Conservation (phyloP, 371 early-diverging fungal species). For the Rhizopus arrhizus region DNA sequence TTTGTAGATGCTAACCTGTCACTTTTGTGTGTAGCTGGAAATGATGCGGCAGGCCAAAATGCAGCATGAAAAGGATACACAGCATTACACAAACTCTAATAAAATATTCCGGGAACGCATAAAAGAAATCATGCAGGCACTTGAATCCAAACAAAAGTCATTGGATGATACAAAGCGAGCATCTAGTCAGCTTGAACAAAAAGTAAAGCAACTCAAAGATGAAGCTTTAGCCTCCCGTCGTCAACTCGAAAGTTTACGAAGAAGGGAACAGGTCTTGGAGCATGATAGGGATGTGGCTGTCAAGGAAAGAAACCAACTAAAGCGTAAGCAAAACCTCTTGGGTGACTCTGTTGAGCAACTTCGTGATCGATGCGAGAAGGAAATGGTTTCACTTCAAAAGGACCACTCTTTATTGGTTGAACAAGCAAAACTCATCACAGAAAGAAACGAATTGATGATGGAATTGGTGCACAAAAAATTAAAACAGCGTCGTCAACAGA, state of each 20-base stretch:
- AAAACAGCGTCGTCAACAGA: conserved; percentile 18
- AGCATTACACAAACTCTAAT: conserved; percentile 39
- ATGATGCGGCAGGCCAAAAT: conserved; percentile 32
- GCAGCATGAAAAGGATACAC: conserved; percentile 33
- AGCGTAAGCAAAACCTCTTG: conserved; percentile 34
- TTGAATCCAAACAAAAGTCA: conserved; percentile 48
- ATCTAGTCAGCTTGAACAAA: conserved; percentile 38
- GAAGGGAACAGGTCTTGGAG: conserved; percentile 42
- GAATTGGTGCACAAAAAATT: conserved; percentile 19
- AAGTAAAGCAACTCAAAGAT: conserved; percentile 48
- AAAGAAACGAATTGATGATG: conserved; percentile 18
- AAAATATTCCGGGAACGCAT: conserved; percentile 33
- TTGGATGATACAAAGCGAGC: conserved; percentile 41
- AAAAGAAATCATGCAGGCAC: conserved; percentile 39
- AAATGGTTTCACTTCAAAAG: conserved; percentile 30
- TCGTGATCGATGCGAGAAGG: conserved; percentile 31
- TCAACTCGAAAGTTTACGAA: conserved; percentile 44
- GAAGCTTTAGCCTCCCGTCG: conserved; percentile 49
- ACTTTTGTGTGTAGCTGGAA: conserved; percentile 30
- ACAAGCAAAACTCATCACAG: conserved; percentile 28
- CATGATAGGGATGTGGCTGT: conserved; percentile 42
- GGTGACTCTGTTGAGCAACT: conserved; percentile 31
- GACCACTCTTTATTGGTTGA: conserved; percentile 25
- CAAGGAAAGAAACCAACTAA: conserved; percentile 38
- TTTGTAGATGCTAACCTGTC: no score